Evolutionary conservation across 371 early-diverging fungal genomes (phyloP), one percentile per base, ranked within the genome.

Genomic region (Blakeslea trispora): DNA sequence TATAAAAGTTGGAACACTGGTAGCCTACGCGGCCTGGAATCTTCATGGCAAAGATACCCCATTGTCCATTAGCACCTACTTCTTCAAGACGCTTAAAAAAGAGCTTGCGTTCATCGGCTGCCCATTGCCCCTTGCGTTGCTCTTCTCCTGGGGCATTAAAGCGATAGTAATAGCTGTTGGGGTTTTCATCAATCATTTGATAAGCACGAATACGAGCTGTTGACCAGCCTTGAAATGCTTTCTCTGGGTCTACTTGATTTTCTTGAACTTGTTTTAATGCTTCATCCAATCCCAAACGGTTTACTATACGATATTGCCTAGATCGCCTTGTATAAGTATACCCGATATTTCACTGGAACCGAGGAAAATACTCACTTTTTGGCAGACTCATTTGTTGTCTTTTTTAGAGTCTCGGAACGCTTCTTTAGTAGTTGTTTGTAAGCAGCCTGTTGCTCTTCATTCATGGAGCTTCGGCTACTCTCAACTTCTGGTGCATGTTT

Each of bases 131-230:
- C 54, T 89, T 92, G 19, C 90, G 82, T 64, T 96, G 96, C 50
- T 87, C 91, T 68, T 96, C 95, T 13, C 95, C 95, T 0, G 96
- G 96, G 0, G 94, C 95, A 65, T 96, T 96, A 71, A 96, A 96
- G 3, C 95, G 88, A 67, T 96, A 96, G 61, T 95, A 96, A 66
- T 96, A 96, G 24, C 93, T 89, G 77, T 96, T 96, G 43, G 96
- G 96, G 49, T 92, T 92, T 45, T 84, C 85, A 52, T 92, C 86
- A 69, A 94, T 92, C 65, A 87, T 87, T 57, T 91, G 84, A 64
- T 91, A 96, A 5, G 96, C 96, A 55, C 87, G 88, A 46, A 92
- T 91, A 40, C 96, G 91, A 21, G 96, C 96, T 56, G 87, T 87
- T 5, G 93, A 93, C 96, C 96, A 96, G 24, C 96, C 96, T 64